Percentiles rank a stretch among this genome's conserved stretches.
Conservation (phyloP, 2,329 filamentous ascomycete genomes). For the Diplodia mutila region DNA sequence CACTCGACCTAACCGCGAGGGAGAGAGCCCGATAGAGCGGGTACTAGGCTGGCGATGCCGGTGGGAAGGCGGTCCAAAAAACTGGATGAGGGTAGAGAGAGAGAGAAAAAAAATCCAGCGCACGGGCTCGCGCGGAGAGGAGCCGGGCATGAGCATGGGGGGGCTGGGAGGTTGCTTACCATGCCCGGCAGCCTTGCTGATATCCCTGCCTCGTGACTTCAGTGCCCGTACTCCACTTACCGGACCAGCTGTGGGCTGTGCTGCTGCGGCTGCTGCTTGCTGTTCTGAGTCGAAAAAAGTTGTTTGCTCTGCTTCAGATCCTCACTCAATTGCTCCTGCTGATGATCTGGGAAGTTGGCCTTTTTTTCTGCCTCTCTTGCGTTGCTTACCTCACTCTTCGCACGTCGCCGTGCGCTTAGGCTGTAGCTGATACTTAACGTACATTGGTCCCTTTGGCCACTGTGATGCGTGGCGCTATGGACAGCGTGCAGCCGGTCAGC, state of each 20-base stretch:
- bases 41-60: background rate
- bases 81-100: background rate
- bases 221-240: background rate
- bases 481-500: constrained; percentile 17
- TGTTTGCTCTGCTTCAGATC: background rate
- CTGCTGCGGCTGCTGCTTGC: background rate
- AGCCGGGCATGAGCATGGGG: constrained; percentile 3
- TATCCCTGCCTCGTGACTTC: background rate
- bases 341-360: background rate
- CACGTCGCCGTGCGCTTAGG: background rate
- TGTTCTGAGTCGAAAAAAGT: background rate
- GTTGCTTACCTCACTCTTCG: constrained; percentile 4
- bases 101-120: background rate
- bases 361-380: background rate
- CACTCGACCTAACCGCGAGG: background rate
- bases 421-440: constrained; percentile 2
- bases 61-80: background rate
- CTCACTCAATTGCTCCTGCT: constrained; percentile 4
- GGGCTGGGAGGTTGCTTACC: background rate
- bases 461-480: constrained; percentile 2
- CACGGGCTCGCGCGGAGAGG: constrained; percentile 22
- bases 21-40: constrained; percentile 3
- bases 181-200: constrained; percentile 7
- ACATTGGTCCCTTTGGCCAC: background rate
- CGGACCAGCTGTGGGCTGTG: background rate